Percentiles rank a stretch among this genome's conserved stretches.
phyloP scores from a whole-genome alignment of 1,284 basidiomycete genomes.

The Neolentinus lepideus region DNA sequence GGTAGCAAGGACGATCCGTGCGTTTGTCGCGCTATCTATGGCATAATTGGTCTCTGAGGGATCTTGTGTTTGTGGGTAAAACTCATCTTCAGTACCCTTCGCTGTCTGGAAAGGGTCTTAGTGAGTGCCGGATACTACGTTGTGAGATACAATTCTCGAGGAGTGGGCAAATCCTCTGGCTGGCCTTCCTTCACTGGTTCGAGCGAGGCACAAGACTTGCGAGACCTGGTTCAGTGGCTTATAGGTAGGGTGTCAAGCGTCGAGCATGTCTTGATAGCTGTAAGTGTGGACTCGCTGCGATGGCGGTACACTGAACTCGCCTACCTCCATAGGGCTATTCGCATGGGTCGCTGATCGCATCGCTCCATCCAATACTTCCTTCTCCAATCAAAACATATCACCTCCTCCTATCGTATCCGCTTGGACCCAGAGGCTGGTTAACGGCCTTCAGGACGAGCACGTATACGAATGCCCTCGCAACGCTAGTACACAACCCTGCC shows the following conservation, averaged over 20 bases:
- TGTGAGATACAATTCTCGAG: slow-evolving; percentile 68
- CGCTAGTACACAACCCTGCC: slow-evolving; percentile 34
- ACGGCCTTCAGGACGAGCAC: slow-evolving; percentile 56
- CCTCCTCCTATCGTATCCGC: slow-evolving; percentile 71
- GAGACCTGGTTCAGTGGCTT: slow-evolving; percentile 52
- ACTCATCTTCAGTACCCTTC: slow-evolving; percentile 22
- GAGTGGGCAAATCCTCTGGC: slow-evolving; percentile 65
- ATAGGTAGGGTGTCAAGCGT: slow-evolving; percentile 36
- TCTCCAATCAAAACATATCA: slow-evolving; percentile 48
- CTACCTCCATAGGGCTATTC: slow-evolving; percentile 61
- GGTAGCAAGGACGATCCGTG: slow-evolving; percentile 70
- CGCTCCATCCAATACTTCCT: slow-evolving; percentile 45
- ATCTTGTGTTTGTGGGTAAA: background rate
- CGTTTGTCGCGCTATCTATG: slow-evolving; percentile 21
- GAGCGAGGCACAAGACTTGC: slow-evolving; percentile 60
- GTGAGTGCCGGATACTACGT: slow-evolving; percentile 44
- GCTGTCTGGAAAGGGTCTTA: slow-evolving; percentile 25
- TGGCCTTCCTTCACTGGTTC: slow-evolving; percentile 64
- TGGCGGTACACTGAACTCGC: slow-evolving; percentile 1
- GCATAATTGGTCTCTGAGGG: background rate
- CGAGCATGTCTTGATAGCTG: slow-evolving; percentile 43
- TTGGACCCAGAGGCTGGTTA: slow-evolving; percentile 59
- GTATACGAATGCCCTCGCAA: slow-evolving; percentile 44
- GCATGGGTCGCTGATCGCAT: slow-evolving; percentile 67
- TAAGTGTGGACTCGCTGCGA: slow-evolving; percentile 22